A percentile compares a stretch with the other conserved stretches of the same genome.
phyloP scores from a whole-genome alignment of 2,329 filamentous ascomycete species.

The Corynespora cassiicola region DNA sequence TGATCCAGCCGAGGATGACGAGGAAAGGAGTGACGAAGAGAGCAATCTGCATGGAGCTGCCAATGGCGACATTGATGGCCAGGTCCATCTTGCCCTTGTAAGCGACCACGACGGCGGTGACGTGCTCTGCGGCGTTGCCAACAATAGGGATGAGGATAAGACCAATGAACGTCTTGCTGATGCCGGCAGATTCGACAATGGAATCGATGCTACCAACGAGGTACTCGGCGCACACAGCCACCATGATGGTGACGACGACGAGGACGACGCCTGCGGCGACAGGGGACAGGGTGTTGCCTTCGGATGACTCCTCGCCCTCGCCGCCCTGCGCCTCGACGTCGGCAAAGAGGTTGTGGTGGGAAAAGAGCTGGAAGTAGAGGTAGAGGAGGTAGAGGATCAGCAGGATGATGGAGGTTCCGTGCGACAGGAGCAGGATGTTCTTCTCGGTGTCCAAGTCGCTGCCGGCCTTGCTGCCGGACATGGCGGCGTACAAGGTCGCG shows the following conservation, averaged over 20 bases:
- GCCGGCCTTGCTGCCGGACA: constrained; percentile 46
- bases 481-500: constrained; percentile 58
- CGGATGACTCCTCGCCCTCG: constrained; percentile 38
- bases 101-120: constrained; percentile 61
- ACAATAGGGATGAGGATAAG: constrained; percentile 64
- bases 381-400: constrained; percentile 61
- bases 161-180: constrained; percentile 64
- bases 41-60: constrained; percentile 62
- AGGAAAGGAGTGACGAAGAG: constrained; percentile 65
- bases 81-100: constrained; percentile 66
- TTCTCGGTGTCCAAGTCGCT: constrained; percentile 47
- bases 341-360: constrained; percentile 57
- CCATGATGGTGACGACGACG: constrained; percentile 55
- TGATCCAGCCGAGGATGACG: constrained; percentile 63
- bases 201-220: constrained; percentile 62
- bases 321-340: constrained; percentile 42
- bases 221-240: constrained; percentile 60
- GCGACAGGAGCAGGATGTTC: constrained; percentile 58
- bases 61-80: constrained; percentile 62
- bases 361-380: constrained; percentile 62
- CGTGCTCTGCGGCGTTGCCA: constrained; percentile 64
- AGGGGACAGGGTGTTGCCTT: constrained; percentile 52
- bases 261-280: constrained; percentile 53
- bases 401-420: constrained; percentile 61
- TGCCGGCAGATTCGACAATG: constrained; percentile 58